These are phyloP conservation scores for Claviceps pazoutovae DNA, from an alignment of 2,329 filamentous ascomycete species.

Conservation along the genomic window DNA sequence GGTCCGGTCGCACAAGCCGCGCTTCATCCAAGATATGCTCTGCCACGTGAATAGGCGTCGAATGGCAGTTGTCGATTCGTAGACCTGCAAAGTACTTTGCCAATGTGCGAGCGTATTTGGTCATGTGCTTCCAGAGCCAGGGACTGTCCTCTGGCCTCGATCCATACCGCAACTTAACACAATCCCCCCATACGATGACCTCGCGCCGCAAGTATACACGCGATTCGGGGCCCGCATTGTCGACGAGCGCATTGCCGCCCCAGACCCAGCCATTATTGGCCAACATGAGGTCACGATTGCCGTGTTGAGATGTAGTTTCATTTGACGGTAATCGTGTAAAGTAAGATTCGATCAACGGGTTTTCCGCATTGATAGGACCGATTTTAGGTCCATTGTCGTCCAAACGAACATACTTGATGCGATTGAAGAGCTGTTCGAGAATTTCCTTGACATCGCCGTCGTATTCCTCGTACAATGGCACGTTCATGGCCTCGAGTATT, in stretches of 20 bases:
- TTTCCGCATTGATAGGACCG: constrained; percentile 62
- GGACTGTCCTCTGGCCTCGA: constrained; percentile 69
- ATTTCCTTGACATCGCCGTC: constrained; percentile 72
- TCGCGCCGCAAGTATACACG: constrained; percentile 90
- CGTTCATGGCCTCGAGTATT: constrained; percentile 71
- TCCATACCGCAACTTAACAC: constrained; percentile 91
- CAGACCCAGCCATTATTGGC: constrained; percentile 99
- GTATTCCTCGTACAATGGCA: constrained; percentile 84
- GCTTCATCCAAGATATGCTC: constrained; percentile 92
- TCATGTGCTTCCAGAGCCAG: constrained; percentile 93
- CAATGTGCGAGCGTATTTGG: constrained; percentile 77
- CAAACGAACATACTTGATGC: constrained; percentile 88
- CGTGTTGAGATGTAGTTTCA: constrained; percentile 61
- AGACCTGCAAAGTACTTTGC: constrained; percentile 93
- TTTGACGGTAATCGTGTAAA: constrained; percentile 82
- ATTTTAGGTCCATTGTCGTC: constrained; percentile 82
- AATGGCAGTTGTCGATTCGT: constrained; percentile 96
- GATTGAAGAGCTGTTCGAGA: constrained; percentile 81
- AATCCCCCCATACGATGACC: constrained; percentile 97
- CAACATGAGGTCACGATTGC: constrained; percentile 61
- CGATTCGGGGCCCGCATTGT: constrained; percentile 83
- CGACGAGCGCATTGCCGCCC: constrained; percentile 86
- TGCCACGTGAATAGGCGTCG: constrained; percentile 84
- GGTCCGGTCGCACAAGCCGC: constrained; percentile 69
- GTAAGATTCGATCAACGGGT: constrained; percentile 82